Evolutionary conservation across 2,329 filamentous ascomycete genomes (phyloP).

Genomic region (Huntiella bhutanensis): DNA sequence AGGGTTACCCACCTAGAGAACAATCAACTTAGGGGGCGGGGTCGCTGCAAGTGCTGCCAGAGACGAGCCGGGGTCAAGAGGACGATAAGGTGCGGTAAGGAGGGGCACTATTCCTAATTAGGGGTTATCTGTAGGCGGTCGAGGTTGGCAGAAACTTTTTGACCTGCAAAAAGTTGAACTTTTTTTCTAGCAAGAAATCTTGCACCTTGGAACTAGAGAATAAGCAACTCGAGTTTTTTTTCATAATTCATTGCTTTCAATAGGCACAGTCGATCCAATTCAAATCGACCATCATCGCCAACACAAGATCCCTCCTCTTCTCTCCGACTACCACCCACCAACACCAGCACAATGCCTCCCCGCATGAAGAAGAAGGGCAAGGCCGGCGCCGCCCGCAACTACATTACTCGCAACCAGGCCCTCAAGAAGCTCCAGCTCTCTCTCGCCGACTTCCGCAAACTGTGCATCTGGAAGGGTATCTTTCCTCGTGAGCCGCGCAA

Average conservation of each 20-base stretch:
- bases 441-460: slow-evolving; percentile 86
- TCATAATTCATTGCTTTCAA: too few species aligned
- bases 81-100: slow-evolving; percentile 6
- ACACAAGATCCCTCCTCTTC: not conserved
- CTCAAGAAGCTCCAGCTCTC: slow-evolving; percentile 96
- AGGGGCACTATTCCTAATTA: slow-evolving; percentile 1
- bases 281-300: not conserved
- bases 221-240: too few species aligned
- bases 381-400: slow-evolving; percentile 90
- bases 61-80: not conserved
- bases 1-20: not conserved
- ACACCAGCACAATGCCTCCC: slow-evolving; percentile 36
- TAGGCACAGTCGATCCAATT: too few species aligned
- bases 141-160: slow-evolving; percentile 11
- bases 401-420: slow-evolving; percentile 89
- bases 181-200: slow-evolving; percentile 17
- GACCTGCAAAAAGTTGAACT: slow-evolving; percentile 12
- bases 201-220: too few species aligned
- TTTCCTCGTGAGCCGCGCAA: slow-evolving; percentile 93
- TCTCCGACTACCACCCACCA: slow-evolving; percentile 5
- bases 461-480: slow-evolving; percentile 99
- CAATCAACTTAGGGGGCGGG: not conserved
- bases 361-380: slow-evolving; percentile 78
- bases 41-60: not conserved
- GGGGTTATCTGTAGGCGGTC: slow-evolving; percentile 11